Evolutionary conservation across 805 yeast species (phyloP).

Genomic region (Wickerhamiella australiensis): DNA sequence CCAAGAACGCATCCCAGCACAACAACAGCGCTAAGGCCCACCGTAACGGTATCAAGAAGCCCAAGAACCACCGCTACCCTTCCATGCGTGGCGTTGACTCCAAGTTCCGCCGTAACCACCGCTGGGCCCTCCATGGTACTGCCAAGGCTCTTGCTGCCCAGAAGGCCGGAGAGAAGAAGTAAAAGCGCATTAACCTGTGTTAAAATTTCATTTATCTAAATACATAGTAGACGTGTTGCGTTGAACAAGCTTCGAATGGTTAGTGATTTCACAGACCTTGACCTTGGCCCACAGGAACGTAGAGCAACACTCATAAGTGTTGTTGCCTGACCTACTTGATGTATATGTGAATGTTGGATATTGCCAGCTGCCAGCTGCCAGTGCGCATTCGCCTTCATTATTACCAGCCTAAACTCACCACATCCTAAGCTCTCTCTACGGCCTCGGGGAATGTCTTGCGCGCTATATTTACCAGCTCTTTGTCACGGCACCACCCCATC

Average conservation of each 20-base stretch:
- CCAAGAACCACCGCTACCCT: conserved; percentile 95
- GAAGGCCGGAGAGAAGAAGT: conserved; percentile 35
- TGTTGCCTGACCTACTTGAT: too few species aligned
- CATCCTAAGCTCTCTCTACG: too few species aligned
- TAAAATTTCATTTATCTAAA: conserved; percentile 3
- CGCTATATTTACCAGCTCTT: too few species aligned
- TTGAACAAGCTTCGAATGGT: not conserved
- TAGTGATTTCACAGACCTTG: too few species aligned
- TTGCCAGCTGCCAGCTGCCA: too few species aligned
- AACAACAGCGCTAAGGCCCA: conserved; percentile 99
- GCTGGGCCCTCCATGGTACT: conserved; percentile 96
- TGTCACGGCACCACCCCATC: too few species aligned
- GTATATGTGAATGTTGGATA: too few species aligned
- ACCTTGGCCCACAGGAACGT: too few species aligned
- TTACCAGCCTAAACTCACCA: too few species aligned
- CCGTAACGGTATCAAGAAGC: conserved; percentile 99
- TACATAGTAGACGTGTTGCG: conserved; percentile 5
- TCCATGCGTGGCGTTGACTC: conserved; percentile 98
- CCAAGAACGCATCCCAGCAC: conserved; percentile 99
- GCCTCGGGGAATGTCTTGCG: too few species aligned
- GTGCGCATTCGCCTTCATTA: too few species aligned
- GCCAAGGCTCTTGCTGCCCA: conserved; percentile 85
- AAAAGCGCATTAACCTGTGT: not conserved
- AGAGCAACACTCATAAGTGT: too few species aligned
- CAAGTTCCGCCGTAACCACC: conserved; percentile 99